Evolutionary conservation across 352 stramenopile species (phyloP), one percentile per base, ranked within the genome.

Genomic region (Phytophthora hibernalis): DNA sequence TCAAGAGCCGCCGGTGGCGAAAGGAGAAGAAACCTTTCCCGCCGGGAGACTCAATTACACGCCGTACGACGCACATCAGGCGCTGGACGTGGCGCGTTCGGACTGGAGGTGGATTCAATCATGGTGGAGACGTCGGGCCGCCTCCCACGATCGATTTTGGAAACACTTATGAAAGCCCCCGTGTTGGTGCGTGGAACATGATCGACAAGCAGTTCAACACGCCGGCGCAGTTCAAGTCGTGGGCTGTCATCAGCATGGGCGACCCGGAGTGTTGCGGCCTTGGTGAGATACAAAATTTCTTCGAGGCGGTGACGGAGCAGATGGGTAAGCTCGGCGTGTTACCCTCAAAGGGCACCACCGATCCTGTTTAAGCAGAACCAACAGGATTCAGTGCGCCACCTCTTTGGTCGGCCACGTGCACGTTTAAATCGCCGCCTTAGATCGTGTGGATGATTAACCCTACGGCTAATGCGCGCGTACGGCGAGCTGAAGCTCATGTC

Each of bases 181-280:
- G 80, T 30, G 74, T 82, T 20, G 86, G 86, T 16, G 65, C 69
- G 10, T 94, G 86, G 86, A 92, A 93, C 66, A 89, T 94, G 71
- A 62, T 70, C 15, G 66, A 75, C 42, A 89, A 91, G 54, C 72
- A 54, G 21, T 88, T 93, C 21, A 75, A 79, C 28, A 61, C 78
- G 21, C 65, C 77, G 3, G 60, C 71, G 18, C 68, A 74, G 42
- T 61, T 82, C 28, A 78, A 54, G 33, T 89, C 78, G 49, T 82
- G 72, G 77, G 72, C 75, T 13, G 59, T 87, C 47, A 84, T 88
- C 30, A 91, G 75, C 47, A 68, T 82, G 56, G 83, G 76, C 18
- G 82, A 89, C 37, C 40, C 70, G 9, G 74, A 72, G 9, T 73
- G 75, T 5, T 81, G 72, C 43, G 52, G 64, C 21, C 26, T 68